These are phyloP conservation scores for Pestalotiopsis sp. DNA, from an alignment of 2,329 filamentous ascomycete genomes.

Conservation along the genomic window DNA sequence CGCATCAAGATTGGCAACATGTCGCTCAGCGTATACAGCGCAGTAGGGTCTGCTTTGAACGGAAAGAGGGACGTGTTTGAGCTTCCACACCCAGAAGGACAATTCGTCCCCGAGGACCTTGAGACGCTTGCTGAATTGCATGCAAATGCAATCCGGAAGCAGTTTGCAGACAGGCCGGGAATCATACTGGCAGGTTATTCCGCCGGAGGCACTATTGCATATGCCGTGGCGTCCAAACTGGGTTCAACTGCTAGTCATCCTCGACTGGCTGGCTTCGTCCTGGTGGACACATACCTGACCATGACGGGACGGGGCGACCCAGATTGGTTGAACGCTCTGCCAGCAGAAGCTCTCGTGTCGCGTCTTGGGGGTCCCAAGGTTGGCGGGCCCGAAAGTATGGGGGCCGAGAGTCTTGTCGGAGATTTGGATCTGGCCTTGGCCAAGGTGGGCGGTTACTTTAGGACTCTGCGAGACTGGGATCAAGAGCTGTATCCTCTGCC, in stretches of 20 bases:
- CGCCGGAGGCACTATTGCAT: conserved; percentile 7
- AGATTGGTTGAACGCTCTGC: conserved; percentile 9
- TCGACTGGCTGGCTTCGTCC: conserved; percentile 7
- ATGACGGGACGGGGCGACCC: conserved; percentile 11
- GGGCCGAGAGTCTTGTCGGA: conserved; percentile 9
- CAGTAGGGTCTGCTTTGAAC: conserved; percentile 4
- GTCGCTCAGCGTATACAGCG: conserved; percentile 7
- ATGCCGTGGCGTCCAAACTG: conserved; percentile 9
- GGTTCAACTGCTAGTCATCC: neutral
- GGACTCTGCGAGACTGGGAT: conserved; percentile 11
- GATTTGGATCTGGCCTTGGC: conserved; percentile 12
- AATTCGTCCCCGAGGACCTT: conserved; percentile 6
- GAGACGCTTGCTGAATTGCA: conserved; percentile 9
- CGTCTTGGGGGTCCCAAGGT: conserved; percentile 5
- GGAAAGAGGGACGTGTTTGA: conserved; percentile 10
- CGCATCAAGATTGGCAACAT: conserved; percentile 8
- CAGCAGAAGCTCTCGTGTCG: conserved; percentile 8
- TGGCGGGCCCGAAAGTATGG: neutral
- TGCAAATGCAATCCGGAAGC: conserved; percentile 1
- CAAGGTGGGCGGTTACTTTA: conserved; percentile 12
- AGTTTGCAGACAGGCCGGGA: conserved; percentile 4
- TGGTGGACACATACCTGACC: conserved; percentile 10
- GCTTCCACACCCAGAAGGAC: conserved; percentile 8
- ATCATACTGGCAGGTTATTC: conserved; percentile 10
- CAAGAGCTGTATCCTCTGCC: conserved; percentile 10